Evolutionary conservation across 2,329 filamentous ascomycete genomes (phyloP), one percentile per base, ranked within the genome.

Genomic region (Beauveria medogensis): DNA sequence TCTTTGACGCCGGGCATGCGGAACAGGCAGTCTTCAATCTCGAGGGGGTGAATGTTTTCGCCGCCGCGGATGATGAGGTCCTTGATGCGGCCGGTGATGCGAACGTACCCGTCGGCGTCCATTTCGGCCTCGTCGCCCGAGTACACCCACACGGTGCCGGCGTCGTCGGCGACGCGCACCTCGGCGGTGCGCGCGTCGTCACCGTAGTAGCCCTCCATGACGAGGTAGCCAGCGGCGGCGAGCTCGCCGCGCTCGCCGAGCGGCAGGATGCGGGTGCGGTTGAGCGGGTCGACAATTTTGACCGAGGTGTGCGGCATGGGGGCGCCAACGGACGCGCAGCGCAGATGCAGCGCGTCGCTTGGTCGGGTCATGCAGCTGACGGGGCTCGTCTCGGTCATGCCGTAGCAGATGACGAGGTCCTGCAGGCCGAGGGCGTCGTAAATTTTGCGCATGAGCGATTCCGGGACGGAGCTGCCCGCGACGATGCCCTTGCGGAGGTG

Each of bases 31-130:
- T 95, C 92, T 73, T 99, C 94, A 3, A 97, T 82, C 73, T 97
- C 94, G 6, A 96, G 79, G 0, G 94, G 94, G 72, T 96, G 91
- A 60, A 97, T 96, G 71, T 99, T 99, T 72, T 97, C 94, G 26
- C 94, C 94, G 30, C 90, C 93, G 28, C 91, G 84, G 70, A 97
- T 97, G 67, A 99, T 97, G 59, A 97, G 75, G 71, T 99, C 94
- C 74, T 97, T 97, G 70, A 96, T 93, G 18, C 92, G 82, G 3
- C 92, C 91, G 1, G 92, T 97, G 69, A 97, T 96, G 66, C 84
- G 83, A 2, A 97, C 84, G 70, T 92, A 97, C 2, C 93, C 94
- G 30, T 92, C 81, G 5, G 75, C 79, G 63, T 95, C 91, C 83
- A 97, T 95, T 57, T 79, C 77, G 2, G 92, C 94, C 77, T 97